phyloP scores from a whole-genome alignment of 495 filamentous ascomycete species.

The Peziza echinospora region DNA sequence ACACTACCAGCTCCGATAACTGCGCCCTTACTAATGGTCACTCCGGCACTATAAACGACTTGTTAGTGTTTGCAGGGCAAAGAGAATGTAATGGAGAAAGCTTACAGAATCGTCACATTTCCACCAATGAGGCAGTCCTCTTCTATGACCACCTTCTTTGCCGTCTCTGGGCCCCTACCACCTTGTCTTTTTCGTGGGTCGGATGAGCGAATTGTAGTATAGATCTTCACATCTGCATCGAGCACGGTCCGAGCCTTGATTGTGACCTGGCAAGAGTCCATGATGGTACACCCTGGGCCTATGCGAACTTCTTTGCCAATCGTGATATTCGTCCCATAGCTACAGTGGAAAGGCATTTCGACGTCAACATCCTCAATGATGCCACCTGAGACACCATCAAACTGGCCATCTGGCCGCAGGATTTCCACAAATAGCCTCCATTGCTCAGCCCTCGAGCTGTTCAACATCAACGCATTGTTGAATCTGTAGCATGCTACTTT shows the following conservation, averaged over 20 bases:
- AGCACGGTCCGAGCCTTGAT: constrained; percentile 68
- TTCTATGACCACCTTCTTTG: constrained; percentile 54
- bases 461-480: constrained; percentile 52
- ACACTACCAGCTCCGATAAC: constrained; percentile 71
- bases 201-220: constrained; percentile 50
- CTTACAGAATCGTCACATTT: constrained; percentile 57
- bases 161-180: constrained; percentile 47
- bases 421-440: constrained; percentile 61
- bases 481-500: constrained; percentile 67
- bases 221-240: constrained; percentile 72
- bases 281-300: constrained; percentile 64
- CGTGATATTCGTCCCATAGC: constrained; percentile 86
- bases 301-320: constrained; percentile 77
- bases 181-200: constrained; percentile 59
- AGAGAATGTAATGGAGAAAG: constrained; percentile 19
- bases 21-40: constrained; percentile 56
- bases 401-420: constrained; percentile 22
- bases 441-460: constrained; percentile 57
- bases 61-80: not conserved
- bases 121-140: constrained; percentile 81
- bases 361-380: constrained; percentile 60
- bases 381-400: constrained; percentile 12
- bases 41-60: constrained; percentile 29
- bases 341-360: constrained; percentile 78
- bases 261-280: constrained; percentile 49